Base-by-base conservation (phyloP, 1,139 yeast species). In the Taphrina pruni region DNA sequence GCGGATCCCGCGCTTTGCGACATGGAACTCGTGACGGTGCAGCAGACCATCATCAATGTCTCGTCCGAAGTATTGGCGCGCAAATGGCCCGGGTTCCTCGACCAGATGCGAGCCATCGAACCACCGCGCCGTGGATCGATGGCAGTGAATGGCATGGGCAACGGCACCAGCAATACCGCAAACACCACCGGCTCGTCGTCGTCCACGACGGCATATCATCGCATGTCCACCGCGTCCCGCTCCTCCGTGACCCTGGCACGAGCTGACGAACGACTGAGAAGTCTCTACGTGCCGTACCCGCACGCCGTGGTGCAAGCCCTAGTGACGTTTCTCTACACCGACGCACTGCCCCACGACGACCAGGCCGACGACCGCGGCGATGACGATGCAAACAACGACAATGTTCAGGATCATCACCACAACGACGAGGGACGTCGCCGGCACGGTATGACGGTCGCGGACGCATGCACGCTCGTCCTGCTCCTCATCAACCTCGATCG, bases 1-100 rank as follows among this genome's bases (percentile, higher is more conserved):
- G 35, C 56, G 35, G 52, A 60, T 45, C 50, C 54, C 9, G 50
- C 51, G 12, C 32, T 56, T 26, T 43, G 66, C 36, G 72, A 70
- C 58, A 60, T 69, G 68, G 72, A 70, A 35, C 57, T 70, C 32
- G 48, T 69, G 52, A 70, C 72, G 45, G 56, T 35, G 26, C 71
- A 70, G 20, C 65, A 61, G n/a, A 55, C 62, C 7, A 50, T 45
- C 48, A 52, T 70, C 21, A 66, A 72, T n/a, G 70, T 72, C n/a
- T 65, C 68, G 21, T 62, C 70, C 21, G 54, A 57, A 38, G 64
- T 69, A 2, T 26, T 70, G 52, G 45, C 48, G 8, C 61, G 62
- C 12, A 36, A 64, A 17, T 70, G 72, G 72, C 70, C 70, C 6
- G 48, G 58, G 14, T 66, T 60, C 48, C 38, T 26, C 17, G 52